Base-by-base conservation (phyloP, 352 stramenopile species). In the Globisporangium uncinulatum region DNA sequence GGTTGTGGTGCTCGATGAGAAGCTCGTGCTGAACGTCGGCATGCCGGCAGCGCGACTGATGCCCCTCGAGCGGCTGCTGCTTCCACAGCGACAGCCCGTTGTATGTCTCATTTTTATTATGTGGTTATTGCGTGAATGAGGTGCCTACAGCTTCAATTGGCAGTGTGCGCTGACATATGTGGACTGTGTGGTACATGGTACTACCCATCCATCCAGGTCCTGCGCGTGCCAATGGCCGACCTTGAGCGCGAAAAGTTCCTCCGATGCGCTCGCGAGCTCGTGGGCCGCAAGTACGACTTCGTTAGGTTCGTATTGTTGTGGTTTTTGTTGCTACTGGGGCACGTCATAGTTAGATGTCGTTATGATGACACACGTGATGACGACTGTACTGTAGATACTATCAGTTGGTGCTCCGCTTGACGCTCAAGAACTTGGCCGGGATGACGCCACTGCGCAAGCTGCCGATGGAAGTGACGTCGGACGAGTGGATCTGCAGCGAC, bases 401-500 rank as follows among this genome's bases (percentile, higher is more conserved):
- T 21, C 66, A 91, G 45, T 58, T 91, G 17, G 82, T 87, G 52
- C 48, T 91, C 13, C 69, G 81, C 1, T 46, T 91, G 31, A 58
- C 67, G 4, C 29, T 91, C 37, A 79, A 89, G 47, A 68, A 83
- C 17, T 21, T 84, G 32, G 69, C 62, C 1, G 67, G 69, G 6
- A 64, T 64, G 10, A 76, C 56, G 37, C 74, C 78, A 8, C 47
- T 91, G 11, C 63, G 58, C 8, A 80, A 62, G 54, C 59, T 91
- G 10, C 67, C 73, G 0, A 58, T 87, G 52, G 72, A 87, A 44
- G 56, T 75, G 9, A 70, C 76, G 50, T 79, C 54, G 53, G 73
- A 87, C 47, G 57, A 72, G 10, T 91, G 81, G 81, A 89, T 91
- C 54, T 91, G 81, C 59, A 91, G 70, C 44, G 81, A 91, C 51